These are phyloP conservation scores for Trypanosoma melophagium DNA, from an alignment of 208 protist species.

Conservation along the genomic window DNA sequence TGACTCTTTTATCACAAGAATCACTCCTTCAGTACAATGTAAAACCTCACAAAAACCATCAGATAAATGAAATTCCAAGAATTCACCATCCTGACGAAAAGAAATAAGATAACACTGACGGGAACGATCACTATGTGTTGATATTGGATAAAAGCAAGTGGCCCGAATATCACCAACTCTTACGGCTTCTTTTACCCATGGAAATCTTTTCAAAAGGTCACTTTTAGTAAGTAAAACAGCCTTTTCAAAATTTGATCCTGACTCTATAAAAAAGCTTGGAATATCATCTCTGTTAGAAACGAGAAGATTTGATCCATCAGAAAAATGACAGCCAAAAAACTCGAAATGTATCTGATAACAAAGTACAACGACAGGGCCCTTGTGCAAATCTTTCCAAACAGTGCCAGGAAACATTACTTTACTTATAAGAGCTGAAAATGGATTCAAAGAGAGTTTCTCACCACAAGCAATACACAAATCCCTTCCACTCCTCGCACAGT, in stretches of 20 bases:
- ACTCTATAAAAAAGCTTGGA: slow-evolving; percentile 17
- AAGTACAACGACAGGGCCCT: slow-evolving; percentile 43
- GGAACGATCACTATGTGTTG: slow-evolving; percentile 6
- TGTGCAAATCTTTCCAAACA: slow-evolving; percentile 14
- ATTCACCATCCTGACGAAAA: slow-evolving; percentile 11
- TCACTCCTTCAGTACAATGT: slow-evolving; percentile 18
- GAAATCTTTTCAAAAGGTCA: slow-evolving; percentile 12
- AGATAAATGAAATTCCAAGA: slow-evolving; percentile 24
- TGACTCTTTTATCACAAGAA: slow-evolving; percentile 16
- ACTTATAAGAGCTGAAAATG: slow-evolving; percentile 23
- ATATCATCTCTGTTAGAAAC: slow-evolving; percentile 7
- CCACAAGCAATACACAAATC: slow-evolving; percentile 36
- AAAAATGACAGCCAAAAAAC: slow-evolving; percentile 92
- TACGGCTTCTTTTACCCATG: slow-evolving; percentile 6
- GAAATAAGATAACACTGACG: slow-evolving; percentile 18
- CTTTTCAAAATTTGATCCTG: slow-evolving; percentile 7
- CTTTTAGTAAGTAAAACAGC: not conserved
- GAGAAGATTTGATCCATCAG: slow-evolving; percentile 23
- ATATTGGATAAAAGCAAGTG: slow-evolving; percentile 6
- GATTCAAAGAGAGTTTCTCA: slow-evolving; percentile 15
- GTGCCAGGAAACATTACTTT: slow-evolving; percentile 31
- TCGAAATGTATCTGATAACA: slow-evolving; percentile 96
- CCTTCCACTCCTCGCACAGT: slow-evolving; percentile 29
- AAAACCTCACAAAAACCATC: slow-evolving; percentile 24
- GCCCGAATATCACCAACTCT: not conserved